Conservation (phyloP, 345 rosid species). For the Salix koriyanagi region DNA sequence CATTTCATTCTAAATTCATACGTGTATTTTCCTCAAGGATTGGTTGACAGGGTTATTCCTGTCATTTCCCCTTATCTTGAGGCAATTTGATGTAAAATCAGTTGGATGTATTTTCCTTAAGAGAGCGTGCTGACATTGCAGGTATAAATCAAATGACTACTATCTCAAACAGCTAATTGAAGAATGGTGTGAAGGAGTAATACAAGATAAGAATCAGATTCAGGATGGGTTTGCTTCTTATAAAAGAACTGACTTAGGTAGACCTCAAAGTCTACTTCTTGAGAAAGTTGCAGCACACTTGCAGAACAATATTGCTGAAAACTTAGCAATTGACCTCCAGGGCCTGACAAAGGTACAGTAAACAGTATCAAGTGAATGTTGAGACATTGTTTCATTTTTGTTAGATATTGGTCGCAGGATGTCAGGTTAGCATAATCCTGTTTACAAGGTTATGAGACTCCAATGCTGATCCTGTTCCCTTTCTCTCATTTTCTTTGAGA, state of each 20-base stretch:
- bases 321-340: constrained; percentile 65
- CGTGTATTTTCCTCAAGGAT: not conserved
- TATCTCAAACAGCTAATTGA: constrained; percentile 82
- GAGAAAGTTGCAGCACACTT: constrained; percentile 76
- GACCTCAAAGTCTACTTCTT: constrained; percentile 58
- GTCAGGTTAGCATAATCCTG: not conserved
- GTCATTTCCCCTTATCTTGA: not conserved
- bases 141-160: constrained; percentile 73
- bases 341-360: constrained; percentile 66
- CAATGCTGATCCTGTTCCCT: not conserved
- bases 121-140: constrained; percentile 27
- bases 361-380: constrained; percentile 1
- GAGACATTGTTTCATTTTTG: not conserved
- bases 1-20: not conserved
- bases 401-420: not conserved
- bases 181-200: constrained; percentile 96
- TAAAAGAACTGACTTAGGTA: constrained; percentile 35
- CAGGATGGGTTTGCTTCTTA: constrained; percentile 29
- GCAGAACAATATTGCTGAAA: constrained; percentile 50
- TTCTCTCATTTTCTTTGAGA: too few relatives aligned
- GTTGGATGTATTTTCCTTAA: not conserved
- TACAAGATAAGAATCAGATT: constrained; percentile 44
- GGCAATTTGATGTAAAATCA: not conserved
- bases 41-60: not conserved
- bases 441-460: not conserved